phyloP scores from a whole-genome alignment of 2,329 filamentous ascomycete species.

The Graphilbum fragrans region DNA sequence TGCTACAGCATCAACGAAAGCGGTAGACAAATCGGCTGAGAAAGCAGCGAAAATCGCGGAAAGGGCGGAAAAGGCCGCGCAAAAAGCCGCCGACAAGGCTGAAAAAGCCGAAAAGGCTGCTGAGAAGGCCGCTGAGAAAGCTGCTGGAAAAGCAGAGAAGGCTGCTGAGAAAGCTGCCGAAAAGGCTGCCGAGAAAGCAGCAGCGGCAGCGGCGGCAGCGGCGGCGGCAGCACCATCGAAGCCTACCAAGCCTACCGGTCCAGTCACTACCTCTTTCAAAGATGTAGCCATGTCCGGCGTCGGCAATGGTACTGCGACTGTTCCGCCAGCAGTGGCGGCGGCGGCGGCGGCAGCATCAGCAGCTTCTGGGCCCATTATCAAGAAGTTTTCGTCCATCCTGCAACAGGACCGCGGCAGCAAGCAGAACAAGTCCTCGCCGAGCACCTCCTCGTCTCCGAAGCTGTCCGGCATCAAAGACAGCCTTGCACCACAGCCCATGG shows the following conservation, averaged over 20 bases:
- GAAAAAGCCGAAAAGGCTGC: too few species aligned
- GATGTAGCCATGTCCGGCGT: constrained; percentile 11
- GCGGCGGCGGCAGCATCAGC: background rate
- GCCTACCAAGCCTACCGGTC: constrained; percentile 6
- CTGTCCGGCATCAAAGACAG: constrained; percentile 35
- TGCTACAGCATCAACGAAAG: background rate
- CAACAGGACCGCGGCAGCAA: constrained; percentile 29
- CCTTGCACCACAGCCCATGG: constrained; percentile 16
- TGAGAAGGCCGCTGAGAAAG: constrained; percentile 5
- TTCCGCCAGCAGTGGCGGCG: background rate
- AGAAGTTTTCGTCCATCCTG: constrained; percentile 30
- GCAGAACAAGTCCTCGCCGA: constrained; percentile 22
- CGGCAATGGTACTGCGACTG: constrained; percentile 6
- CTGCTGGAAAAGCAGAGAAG: constrained; percentile 4
- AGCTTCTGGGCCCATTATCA: constrained; percentile 16
- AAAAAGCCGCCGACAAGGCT: too few species aligned
- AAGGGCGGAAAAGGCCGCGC: constrained; percentile 1
- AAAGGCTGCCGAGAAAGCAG: constrained; percentile 6
- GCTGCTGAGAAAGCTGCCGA: background rate
- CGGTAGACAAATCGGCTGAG: constrained; percentile 6
- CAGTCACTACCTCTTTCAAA: constrained; percentile 14
- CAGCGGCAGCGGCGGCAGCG: too few species aligned
- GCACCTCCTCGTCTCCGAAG: constrained; percentile 34
- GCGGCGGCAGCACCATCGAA: too few species aligned
- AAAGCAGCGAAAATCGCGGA: constrained; percentile 2